These are phyloP conservation scores for Trypanosoma congolense DNA, from an alignment of 208 protist genomes.

Conservation along the genomic window DNA sequence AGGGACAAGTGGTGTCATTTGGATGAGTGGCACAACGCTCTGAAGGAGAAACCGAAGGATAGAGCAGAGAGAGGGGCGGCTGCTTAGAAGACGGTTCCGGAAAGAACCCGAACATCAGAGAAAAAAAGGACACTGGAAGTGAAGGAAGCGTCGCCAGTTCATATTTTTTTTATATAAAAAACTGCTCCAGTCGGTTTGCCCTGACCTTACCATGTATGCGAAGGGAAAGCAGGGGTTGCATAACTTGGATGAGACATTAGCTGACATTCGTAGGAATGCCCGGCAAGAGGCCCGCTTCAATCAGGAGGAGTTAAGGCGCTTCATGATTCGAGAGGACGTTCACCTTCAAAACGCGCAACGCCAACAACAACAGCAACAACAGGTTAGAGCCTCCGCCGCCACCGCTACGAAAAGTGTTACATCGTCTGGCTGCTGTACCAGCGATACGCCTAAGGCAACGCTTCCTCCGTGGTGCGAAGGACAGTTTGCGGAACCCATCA, in stretches of 20 bases:
- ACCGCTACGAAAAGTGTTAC: too few relatives aligned
- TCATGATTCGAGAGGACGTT: constrained; percentile 15
- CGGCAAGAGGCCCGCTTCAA: constrained; percentile 12
- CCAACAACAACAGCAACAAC: constrained; percentile 4
- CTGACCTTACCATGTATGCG: constrained; percentile 12
- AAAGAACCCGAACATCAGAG: not conserved
- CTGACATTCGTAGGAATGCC: constrained; percentile 6
- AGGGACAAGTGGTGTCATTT: too few relatives aligned
- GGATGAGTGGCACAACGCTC: too few relatives aligned
- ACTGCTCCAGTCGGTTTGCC: too few relatives aligned
- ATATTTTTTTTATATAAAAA: too few relatives aligned
- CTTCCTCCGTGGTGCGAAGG: constrained; percentile 19
- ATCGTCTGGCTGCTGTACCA: not conserved
- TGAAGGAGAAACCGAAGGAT: too few relatives aligned
- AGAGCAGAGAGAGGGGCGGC: not conserved
- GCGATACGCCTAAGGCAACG: not conserved
- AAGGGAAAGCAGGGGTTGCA: constrained; percentile 12
- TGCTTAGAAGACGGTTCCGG: not conserved
- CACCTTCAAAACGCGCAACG: constrained; percentile 5
- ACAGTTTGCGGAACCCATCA: not conserved
- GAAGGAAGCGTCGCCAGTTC: too few relatives aligned
- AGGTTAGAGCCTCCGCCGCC: too few relatives aligned
- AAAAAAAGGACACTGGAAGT: not conserved
- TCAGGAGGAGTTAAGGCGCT: constrained; percentile 6
- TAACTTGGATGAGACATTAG: constrained; percentile 11